Percentiles rank a stretch among this genome's conserved stretches.
Evolutionary conservation across 495 filamentous ascomycete genomes (phyloP).

Genomic region (Gamarada debralockiae): DNA sequence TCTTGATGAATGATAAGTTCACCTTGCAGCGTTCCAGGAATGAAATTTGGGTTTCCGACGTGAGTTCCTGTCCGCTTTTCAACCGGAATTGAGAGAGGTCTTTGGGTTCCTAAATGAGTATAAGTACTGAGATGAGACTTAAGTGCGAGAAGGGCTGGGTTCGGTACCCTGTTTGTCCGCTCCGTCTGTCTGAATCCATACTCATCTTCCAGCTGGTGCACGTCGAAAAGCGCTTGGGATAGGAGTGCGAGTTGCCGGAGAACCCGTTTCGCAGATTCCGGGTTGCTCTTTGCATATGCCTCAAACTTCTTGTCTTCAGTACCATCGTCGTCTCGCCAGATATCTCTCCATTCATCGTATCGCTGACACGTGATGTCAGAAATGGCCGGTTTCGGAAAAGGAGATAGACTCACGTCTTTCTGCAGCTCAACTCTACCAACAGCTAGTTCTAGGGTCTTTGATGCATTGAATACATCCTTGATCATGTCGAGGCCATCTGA

Average conservation of each 20-base stretch:
- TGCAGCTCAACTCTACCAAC: constrained; percentile 24
- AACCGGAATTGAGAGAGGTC: constrained; percentile 18
- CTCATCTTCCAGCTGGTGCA: constrained; percentile 18
- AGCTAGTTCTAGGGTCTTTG: constrained; percentile 10
- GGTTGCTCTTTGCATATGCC: constrained; percentile 17
- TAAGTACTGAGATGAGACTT: constrained; percentile 1
- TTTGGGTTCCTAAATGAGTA: constrained; percentile 19
- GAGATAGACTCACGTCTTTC: constrained; percentile 17
- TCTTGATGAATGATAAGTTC: constrained; percentile 23
- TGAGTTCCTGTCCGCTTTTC: constrained; percentile 16
- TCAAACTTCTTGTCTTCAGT: constrained; percentile 20
- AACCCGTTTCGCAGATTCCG: constrained; percentile 9
- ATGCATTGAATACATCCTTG: constrained; percentile 21
- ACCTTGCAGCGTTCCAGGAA: constrained; percentile 20
- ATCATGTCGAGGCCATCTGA: constrained; percentile 22
- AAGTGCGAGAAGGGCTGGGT: neutral
- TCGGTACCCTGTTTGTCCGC: constrained; percentile 15
- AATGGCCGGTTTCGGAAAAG: neutral
- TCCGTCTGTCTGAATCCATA: constrained; percentile 17
- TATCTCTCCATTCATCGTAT: constrained; percentile 25
- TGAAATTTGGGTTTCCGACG: constrained; percentile 12
- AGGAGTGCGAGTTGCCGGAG: constrained; percentile 18
- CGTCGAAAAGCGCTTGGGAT: constrained; percentile 20
- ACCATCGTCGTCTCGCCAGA: constrained; percentile 22
- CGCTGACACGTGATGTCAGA: constrained; percentile 12